A percentile compares a stretch with the other conserved stretches of the same genome.
These are phyloP conservation scores for Cornus controversa DNA, from an alignment of 148 eudicot species.

Conservation along the genomic window DNA sequence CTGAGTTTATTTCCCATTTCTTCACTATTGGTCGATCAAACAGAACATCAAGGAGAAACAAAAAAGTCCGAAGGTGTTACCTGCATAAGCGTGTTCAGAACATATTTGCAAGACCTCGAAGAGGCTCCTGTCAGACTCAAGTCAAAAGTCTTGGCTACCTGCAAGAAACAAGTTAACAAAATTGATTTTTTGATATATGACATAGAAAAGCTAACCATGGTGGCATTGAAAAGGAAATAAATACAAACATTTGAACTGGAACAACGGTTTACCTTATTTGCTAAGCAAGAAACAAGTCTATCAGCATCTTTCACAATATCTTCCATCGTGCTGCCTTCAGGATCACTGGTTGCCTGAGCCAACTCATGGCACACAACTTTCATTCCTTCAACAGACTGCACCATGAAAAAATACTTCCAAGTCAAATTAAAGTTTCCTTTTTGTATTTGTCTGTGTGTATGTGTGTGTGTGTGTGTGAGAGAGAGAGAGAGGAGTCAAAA, in stretches of 20 bases:
- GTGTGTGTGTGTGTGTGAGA: too few relatives aligned
- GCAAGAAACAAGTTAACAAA: constrained; percentile 12
- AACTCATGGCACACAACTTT: constrained; percentile 92
- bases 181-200: not conserved
- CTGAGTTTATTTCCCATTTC: not conserved
- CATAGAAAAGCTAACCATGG: not conserved
- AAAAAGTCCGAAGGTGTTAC: constrained; percentile 20
- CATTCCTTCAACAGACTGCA: constrained; percentile 99
- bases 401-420: not conserved
- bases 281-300: constrained; percentile 84
- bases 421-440: not conserved
- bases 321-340: constrained; percentile 81
- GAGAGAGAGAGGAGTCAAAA: not conserved
- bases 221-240: not conserved
- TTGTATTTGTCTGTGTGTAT: too few relatives aligned
- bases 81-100: constrained; percentile 96
- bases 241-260: not conserved
- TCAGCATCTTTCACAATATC: constrained; percentile 87
- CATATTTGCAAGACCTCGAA: constrained; percentile 99
- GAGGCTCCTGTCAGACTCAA: constrained; percentile 89
- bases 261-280: constrained; percentile 55
- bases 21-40: not conserved
- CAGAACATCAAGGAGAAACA: constrained; percentile 2
- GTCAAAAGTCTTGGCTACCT: constrained; percentile 95
- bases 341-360: constrained; percentile 71